phyloP scores from a whole-genome alignment of 768 basidiomycete genomes.

The Kwoniella sp. region DNA sequence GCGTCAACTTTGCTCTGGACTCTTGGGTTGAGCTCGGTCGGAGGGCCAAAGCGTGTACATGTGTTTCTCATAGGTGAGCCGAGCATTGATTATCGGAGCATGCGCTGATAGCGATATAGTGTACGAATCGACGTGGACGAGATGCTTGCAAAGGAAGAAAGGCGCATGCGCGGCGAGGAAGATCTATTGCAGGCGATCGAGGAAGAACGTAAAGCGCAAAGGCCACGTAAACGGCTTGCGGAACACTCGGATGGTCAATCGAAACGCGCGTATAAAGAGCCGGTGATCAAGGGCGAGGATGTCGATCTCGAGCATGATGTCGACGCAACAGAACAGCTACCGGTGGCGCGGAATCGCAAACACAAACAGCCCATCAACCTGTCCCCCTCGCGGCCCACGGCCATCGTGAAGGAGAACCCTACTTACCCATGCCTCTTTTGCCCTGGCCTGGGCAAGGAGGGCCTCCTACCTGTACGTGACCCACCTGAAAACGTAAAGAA shows the following conservation, averaged over 20 bases:
- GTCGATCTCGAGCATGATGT: neutral
- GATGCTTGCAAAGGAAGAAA: conserved; percentile 59
- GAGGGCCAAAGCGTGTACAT: conserved; percentile 57
- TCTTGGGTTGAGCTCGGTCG: conserved; percentile 88
- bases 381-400: conserved; percentile 1
- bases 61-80: conserved; percentile 50
- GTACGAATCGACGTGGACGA: conserved; percentile 91
- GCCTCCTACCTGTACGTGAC: conserved; percentile 32
- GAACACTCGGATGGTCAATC: conserved; percentile 47
- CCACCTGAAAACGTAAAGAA: conserved; percentile 53
- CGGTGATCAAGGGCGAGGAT: neutral
- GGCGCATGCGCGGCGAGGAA: conserved; percentile 17
- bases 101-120: conserved; percentile 52
- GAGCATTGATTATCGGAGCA: conserved; percentile 5
- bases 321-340: neutral
- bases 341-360: conserved; percentile 19
- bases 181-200: conserved; percentile 19
- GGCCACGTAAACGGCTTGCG: conserved; percentile 54
- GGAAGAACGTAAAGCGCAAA: conserved; percentile 33
- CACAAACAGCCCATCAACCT: conserved; percentile 15
- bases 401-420: conserved; percentile 9
- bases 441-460: conserved; percentile 21
- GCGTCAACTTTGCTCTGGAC: conserved; percentile 92
- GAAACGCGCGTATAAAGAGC: conserved; percentile 3
- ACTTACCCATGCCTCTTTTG: conserved; percentile 45